These are phyloP conservation scores for Cryphonectria parasitica DNA, from an alignment of 2,329 filamentous ascomycete species.

Conservation along the genomic window DNA sequence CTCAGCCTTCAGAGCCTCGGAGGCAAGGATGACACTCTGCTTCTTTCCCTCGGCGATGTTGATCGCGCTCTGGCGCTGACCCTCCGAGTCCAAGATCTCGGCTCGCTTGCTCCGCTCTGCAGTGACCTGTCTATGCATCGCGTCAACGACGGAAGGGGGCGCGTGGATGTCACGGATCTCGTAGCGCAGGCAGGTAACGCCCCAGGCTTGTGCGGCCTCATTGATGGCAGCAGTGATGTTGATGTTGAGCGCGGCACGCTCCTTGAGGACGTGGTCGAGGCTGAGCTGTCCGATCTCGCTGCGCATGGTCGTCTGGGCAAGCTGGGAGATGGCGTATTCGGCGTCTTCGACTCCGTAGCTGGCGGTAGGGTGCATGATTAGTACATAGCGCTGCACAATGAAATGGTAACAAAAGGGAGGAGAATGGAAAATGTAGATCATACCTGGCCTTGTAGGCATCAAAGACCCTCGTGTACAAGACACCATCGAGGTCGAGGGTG, in stretches of 20 bases:
- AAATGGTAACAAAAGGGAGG: not conserved
- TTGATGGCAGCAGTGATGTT: slow-evolving; percentile 99
- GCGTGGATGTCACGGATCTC: slow-evolving; percentile 99
- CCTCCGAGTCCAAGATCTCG: slow-evolving; percentile 96
- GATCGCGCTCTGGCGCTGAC: slow-evolving; percentile 95
- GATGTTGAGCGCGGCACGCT: slow-evolving; percentile 91
- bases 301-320: slow-evolving; percentile 98
- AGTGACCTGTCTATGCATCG: slow-evolving; percentile 98
- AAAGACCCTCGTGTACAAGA: slow-evolving; percentile 93
- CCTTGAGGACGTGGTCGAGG: slow-evolving; percentile 96
- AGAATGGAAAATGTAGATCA: slow-evolving; percentile 32
- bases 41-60: slow-evolving; percentile 98
- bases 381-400: not conserved
- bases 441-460: slow-evolving; percentile 97
- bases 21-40: slow-evolving; percentile 94
- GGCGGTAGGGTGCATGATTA: slow-evolving; percentile 14
- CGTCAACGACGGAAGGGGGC: slow-evolving; percentile 87
- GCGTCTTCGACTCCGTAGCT: slow-evolving; percentile 98
- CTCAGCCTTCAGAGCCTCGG: slow-evolving; percentile 86
- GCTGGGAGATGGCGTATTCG: slow-evolving; percentile 96
- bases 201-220: slow-evolving; percentile 95
- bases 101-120: slow-evolving; percentile 96
- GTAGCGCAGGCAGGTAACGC: slow-evolving; percentile 92
- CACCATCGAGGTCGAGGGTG: slow-evolving; percentile 92
- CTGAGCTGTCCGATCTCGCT: slow-evolving; percentile 96